phyloP scores from a whole-genome alignment of 2,329 filamentous ascomycete species.

The Pseudogymnoascus sp. region DNA sequence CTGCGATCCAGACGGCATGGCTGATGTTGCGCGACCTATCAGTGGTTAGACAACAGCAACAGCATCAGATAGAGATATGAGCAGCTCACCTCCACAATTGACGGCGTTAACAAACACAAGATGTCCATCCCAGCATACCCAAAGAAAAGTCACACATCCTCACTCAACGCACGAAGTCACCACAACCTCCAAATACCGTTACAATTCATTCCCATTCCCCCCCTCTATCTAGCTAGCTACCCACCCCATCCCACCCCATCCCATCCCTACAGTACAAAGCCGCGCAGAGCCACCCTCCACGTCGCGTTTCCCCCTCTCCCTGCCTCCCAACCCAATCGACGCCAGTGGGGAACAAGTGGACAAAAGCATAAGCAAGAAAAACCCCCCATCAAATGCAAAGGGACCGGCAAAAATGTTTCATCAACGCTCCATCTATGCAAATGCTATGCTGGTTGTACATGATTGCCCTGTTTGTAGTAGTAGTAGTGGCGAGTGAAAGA shows the following conservation, averaged over 20 bases:
- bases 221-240: background rate
- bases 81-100: background rate
- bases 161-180: conserved; percentile 9
- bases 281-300: background rate
- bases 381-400: background rate
- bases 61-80: background rate
- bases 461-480: background rate
- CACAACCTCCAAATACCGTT: background rate
- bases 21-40: background rate
- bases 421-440: conserved; percentile 10
- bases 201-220: background rate
- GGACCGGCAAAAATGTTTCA: conserved; percentile 21
- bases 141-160: background rate
- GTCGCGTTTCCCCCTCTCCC: background rate
- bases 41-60: background rate
- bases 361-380: background rate
- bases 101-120: background rate
- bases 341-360: background rate
- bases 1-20: background rate
- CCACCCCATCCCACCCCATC: background rate
- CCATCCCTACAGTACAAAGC: background rate
- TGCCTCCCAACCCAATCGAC: background rate
- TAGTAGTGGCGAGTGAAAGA: background rate
- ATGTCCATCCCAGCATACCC: background rate
- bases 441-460: conserved; percentile 2